Conservation (phyloP, 352 stramenopile genomes). For the Saprolegnia diclina region DNA sequence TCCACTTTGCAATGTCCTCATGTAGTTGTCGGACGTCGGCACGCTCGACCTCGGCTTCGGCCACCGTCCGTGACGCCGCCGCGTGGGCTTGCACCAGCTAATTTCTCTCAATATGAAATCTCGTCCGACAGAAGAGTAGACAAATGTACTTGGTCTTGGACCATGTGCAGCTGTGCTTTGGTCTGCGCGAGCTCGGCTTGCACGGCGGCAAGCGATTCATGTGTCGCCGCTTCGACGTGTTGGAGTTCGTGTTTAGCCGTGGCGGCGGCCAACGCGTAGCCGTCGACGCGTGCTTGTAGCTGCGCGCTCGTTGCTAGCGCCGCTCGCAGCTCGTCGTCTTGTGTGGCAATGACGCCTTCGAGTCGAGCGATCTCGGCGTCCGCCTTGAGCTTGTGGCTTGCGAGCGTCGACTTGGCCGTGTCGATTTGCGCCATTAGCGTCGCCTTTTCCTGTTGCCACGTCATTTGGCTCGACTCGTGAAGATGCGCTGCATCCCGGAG, state of each 20-base stretch:
- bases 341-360: background rate
- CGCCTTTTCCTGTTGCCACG: conserved; percentile 12
- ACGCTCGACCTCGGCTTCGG: conserved; percentile 42
- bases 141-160: conserved; percentile 32
- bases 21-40: conserved; percentile 39
- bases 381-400: background rate
- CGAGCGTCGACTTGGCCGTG: background rate
- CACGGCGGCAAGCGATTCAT: conserved; percentile 33
- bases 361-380: background rate
- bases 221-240: conserved; percentile 31
- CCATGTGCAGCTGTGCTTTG: conserved; percentile 34
- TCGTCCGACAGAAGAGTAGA: too few species aligned
- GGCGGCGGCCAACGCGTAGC: conserved; percentile 26
- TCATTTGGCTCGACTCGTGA: background rate
- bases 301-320: conserved; percentile 21
- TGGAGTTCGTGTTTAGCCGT: background rate
- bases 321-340: conserved; percentile 1
- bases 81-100: conserved; percentile 30
- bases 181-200: conserved; percentile 32
- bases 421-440: conserved; percentile 21
- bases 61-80: conserved; percentile 35
- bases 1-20: conserved; percentile 48
- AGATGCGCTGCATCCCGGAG: conserved; percentile 3
- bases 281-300: conserved; percentile 32
- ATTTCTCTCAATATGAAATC: background rate